phyloP scores from a whole-genome alignment of 1,284 basidiomycete species.

The Marasmius sp. region DNA sequence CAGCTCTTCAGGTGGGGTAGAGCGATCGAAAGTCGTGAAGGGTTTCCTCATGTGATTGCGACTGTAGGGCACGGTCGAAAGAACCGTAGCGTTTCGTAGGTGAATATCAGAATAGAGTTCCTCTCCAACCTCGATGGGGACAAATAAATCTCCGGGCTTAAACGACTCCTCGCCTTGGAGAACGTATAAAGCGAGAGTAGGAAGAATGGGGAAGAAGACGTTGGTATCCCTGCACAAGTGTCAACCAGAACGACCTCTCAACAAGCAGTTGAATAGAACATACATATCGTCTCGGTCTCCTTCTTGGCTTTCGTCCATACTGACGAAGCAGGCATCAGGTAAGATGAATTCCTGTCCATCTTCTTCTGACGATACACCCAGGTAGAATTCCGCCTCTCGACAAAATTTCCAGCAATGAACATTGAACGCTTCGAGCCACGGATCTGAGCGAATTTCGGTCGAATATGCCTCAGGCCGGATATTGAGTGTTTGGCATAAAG shows the following conservation, averaged over 20 bases:
- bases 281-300: background rate
- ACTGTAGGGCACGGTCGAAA: conserved; percentile 45
- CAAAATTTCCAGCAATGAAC: conserved; percentile 21
- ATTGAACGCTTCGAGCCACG: background rate
- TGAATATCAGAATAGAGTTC: conserved; percentile 52
- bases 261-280: background rate
- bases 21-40: conserved; percentile 3
- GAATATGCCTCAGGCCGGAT: background rate
- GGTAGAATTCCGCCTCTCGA: conserved; percentile 30
- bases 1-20: conserved; percentile 1
- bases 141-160: conserved; percentile 6
- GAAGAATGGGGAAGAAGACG: conserved; percentile 53
- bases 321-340: conserved; percentile 34
- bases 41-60: background rate
- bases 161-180: conserved; percentile 27
- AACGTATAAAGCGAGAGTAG: conserved; percentile 51
- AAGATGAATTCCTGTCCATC: conserved; percentile 31
- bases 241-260: background rate
- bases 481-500: conserved; percentile 19
- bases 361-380: conserved; percentile 31
- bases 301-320: conserved; percentile 29
- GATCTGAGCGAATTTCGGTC: conserved; percentile 27
- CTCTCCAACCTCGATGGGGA: conserved; percentile 42
- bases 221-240: conserved; percentile 21
- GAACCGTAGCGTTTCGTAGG: conserved; percentile 54